Conservation (phyloP, 495 filamentous ascomycete species). For the Penicillium desertorum region DNA sequence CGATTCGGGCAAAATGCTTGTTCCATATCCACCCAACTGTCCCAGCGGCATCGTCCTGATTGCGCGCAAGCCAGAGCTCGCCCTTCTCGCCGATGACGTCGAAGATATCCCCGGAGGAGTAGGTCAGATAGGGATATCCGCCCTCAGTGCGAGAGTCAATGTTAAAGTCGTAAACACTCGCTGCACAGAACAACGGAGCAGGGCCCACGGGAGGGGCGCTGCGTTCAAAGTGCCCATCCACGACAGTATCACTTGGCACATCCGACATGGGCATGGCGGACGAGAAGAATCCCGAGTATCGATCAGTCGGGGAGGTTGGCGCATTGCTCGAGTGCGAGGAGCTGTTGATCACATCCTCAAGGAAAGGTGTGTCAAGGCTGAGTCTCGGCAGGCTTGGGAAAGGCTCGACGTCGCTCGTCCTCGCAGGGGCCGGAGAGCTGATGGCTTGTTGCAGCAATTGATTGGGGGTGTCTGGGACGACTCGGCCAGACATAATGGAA, state of each 20-base stretch:
- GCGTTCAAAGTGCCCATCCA: constrained; percentile 25
- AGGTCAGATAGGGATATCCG: constrained; percentile 93
- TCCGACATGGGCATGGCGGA: constrained; percentile 84
- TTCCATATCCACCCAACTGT: constrained; percentile 98
- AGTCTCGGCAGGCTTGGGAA: constrained; percentile 43
- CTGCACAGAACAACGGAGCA: constrained; percentile 79
- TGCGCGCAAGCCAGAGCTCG: constrained; percentile 95
- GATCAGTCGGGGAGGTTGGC: constrained; percentile 33
- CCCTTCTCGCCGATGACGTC: constrained; percentile 93
- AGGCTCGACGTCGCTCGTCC: constrained; percentile 27
- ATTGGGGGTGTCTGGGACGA: constrained; percentile 21
- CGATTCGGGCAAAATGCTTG: constrained; percentile 67
- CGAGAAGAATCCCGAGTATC: constrained; percentile 71
- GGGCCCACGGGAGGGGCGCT: constrained; percentile 37
- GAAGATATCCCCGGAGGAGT: constrained; percentile 89
- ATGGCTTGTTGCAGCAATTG: constrained; percentile 37
- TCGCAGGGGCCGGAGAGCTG: constrained; percentile 11
- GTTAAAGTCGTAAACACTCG: constrained; percentile 93
- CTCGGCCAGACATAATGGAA: constrained; percentile 34
- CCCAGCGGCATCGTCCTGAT: constrained; percentile 80
- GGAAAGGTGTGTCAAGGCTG: constrained; percentile 47
- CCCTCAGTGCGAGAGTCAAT: constrained; percentile 91
- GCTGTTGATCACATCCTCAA: constrained; percentile 35
- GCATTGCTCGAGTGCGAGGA: constrained; percentile 26
- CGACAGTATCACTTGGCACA: constrained; percentile 30